Evolutionary conservation across 495 filamentous ascomycete species (phyloP).

Genomic region (Talaromyces wortmannii): DNA sequence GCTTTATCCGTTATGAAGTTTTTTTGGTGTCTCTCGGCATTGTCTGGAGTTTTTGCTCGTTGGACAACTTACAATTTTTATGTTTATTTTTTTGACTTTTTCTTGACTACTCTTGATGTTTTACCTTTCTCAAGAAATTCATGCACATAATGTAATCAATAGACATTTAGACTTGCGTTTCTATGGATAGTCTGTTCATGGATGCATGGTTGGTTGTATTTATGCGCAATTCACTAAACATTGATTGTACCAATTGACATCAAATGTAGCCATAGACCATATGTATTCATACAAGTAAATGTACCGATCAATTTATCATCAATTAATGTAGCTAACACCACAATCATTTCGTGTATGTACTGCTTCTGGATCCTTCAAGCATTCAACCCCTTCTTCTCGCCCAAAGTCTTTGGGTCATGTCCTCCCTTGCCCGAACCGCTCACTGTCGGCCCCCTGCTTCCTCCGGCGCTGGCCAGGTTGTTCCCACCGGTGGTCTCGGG

Average conservation of each 20-base stretch:
- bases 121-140: neutral
- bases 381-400: conserved; percentile 30
- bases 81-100: neutral
- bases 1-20: neutral
- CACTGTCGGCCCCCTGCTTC: conserved; percentile 12
- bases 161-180: neutral
- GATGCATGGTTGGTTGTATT: neutral
- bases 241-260: too few species aligned
- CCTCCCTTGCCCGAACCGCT: conserved; percentile 33
- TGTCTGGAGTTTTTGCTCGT: neutral
- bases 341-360: neutral
- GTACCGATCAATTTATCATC: neutral
- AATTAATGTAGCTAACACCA: conserved; percentile 2
- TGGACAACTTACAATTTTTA: neutral
- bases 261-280: too few species aligned
- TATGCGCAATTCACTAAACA: neutral
- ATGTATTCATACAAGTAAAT: too few species aligned
- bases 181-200: neutral
- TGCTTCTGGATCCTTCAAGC: conserved; percentile 8
- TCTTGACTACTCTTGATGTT: neutral
- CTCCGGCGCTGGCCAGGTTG: conserved; percentile 16
- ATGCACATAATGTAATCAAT: neutral
- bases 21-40: neutral
- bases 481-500: conserved; percentile 28
- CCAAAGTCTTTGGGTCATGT: conserved; percentile 31